Percentiles rank a stretch among this genome's conserved stretches.
Evolutionary conservation across 2,329 filamentous ascomycete species (phyloP).

Genomic region (Pseudocercospora eumusae): DNA sequence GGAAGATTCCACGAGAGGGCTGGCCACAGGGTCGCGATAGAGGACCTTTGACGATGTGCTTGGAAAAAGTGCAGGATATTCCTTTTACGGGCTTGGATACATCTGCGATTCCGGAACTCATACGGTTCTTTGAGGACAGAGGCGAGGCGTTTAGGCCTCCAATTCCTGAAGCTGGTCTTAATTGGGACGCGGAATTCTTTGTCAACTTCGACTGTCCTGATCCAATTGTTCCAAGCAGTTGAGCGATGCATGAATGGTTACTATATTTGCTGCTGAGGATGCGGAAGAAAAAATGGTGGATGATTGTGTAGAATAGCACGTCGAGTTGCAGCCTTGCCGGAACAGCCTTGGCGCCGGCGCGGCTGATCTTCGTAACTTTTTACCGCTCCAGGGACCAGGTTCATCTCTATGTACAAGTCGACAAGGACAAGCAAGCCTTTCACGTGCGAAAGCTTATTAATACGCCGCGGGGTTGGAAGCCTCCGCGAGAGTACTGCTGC

Average conservation of each 20-base stretch:
- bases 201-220: not conserved
- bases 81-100: not conserved
- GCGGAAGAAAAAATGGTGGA: not conserved
- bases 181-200: not conserved
- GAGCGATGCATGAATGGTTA: not conserved
- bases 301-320: not conserved
- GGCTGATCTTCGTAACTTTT: constrained; percentile 1
- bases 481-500: not conserved
- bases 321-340: not conserved
- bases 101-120: not conserved
- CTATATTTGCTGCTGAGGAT: not conserved
- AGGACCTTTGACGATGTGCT: not conserved
- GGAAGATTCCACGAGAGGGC: not conserved
- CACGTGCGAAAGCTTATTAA: not conserved
- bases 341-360: not conserved
- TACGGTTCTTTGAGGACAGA: not conserved
- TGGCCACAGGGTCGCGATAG: not conserved
- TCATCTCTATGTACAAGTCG: not conserved
- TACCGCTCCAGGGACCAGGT: not conserved
- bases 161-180: not conserved
- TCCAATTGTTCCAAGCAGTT: not conserved
- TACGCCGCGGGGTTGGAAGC: not conserved
- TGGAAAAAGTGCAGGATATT: not conserved
- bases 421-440: not conserved
- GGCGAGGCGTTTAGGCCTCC: not conserved